Conservation (phyloP, 2,329 filamentous ascomycete genomes). For the Zymoseptoria pseudotritici region DNA sequence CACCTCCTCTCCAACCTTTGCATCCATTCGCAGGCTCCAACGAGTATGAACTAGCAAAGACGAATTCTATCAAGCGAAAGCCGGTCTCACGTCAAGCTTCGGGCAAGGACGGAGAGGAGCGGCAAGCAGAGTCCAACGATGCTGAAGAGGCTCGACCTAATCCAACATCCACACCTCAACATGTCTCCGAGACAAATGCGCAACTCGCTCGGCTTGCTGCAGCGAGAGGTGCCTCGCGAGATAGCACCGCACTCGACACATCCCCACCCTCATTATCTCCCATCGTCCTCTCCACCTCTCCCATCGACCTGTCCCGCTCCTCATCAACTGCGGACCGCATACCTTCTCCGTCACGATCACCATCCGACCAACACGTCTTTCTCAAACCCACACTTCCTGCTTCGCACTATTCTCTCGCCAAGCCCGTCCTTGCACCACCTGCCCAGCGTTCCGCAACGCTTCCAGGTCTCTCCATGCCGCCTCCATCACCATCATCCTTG, state of each 20-base stretch:
- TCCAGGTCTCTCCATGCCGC: conserved; percentile 25
- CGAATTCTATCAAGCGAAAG: conserved; percentile 9
- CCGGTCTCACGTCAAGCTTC: conserved; percentile 8
- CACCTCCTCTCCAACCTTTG: not conserved
- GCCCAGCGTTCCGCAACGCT: not conserved
- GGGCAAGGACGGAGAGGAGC: conserved; percentile 10
- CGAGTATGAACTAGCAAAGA: not conserved
- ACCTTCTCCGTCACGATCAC: not conserved
- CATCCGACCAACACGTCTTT: conserved; percentile 10
- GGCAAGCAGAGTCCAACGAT: not conserved
- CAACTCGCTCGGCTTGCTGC: not conserved
- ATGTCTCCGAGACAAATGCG: not conserved
- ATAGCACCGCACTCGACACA: not conserved
- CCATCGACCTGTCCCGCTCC: not conserved
- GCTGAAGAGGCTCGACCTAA: not conserved
- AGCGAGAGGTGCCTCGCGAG: not conserved
- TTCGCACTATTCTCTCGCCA: conserved; percentile 7
- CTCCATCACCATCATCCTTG: conserved; percentile 29
- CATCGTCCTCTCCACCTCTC: not conserved
- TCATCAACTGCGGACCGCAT: not conserved
- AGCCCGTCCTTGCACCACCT: conserved; percentile 2
- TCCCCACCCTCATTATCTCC: not conserved
- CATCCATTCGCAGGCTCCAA: conserved; percentile 1
- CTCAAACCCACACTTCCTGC: conserved; percentile 9
- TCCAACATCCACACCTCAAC: not conserved